Conservation (phyloP, 1,284 basidiomycete genomes). For the Rhodotorula sp. region DNA sequence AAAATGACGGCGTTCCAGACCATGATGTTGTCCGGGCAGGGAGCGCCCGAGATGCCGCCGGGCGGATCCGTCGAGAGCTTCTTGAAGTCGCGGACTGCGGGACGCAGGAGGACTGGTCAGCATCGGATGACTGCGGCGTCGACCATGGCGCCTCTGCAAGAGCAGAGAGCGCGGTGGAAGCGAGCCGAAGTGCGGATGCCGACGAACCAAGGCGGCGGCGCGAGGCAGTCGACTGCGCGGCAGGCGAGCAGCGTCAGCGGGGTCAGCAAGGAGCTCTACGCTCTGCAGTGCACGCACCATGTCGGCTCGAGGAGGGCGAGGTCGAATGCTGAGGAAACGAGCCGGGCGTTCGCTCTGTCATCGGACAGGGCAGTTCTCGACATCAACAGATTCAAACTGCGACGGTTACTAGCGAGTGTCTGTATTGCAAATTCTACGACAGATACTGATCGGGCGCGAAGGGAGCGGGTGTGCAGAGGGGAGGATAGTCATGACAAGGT, state of each 20-base stretch:
- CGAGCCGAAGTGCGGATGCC: not conserved
- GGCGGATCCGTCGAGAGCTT: constrained; percentile 90
- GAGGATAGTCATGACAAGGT: no score
- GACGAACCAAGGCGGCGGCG: constrained; percentile 35
- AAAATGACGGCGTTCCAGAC: constrained; percentile 99
- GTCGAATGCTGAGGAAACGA: not conserved
- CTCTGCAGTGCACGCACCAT: not conserved
- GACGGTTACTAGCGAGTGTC: not conserved
- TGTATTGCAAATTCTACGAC: not conserved
- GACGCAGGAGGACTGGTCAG: not conserved
- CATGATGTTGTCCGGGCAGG: constrained; percentile 98
- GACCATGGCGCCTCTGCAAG: no score
- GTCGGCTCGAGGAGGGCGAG: not conserved
- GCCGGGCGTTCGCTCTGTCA: not conserved
- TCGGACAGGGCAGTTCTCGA: not conserved
- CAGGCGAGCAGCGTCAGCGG: not conserved
- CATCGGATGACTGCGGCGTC: no score
- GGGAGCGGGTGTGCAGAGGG: no score
- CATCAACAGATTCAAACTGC: no score
- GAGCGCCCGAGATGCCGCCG: constrained; percentile 91
- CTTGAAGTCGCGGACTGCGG: constrained; percentile 82
- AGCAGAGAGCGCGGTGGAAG: not conserved
- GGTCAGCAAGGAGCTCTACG: not conserved
- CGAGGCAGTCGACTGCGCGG: constrained; percentile 30
- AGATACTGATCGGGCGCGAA: no score